Conservation (phyloP, 805 yeast species). For the Candida silvicultrix region DNA sequence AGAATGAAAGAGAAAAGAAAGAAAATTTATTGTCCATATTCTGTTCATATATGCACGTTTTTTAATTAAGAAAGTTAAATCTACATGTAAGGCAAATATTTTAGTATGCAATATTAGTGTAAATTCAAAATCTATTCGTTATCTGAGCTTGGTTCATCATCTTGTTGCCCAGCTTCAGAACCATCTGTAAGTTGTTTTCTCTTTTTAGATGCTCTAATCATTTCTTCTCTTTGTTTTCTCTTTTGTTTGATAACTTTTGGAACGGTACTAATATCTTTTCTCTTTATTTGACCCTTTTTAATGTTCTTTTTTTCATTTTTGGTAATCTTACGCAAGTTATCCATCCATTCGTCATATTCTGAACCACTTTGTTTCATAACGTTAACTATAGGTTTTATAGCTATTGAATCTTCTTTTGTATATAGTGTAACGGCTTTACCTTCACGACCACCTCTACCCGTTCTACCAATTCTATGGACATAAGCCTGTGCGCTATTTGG, state of each 20-base stretch:
- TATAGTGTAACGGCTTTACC: slow-evolving; percentile 91
- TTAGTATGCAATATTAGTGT: neutral
- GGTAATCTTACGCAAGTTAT: slow-evolving; percentile 55
- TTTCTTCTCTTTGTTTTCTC: slow-evolving; percentile 54
- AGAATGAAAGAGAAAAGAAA: no score
- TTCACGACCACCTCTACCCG: slow-evolving; percentile 87
- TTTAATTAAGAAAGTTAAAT: neutral
- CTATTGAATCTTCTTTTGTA: slow-evolving; percentile 79
- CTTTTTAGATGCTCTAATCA: slow-evolving; percentile 71
- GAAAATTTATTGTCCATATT: neutral
- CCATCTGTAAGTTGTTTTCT: slow-evolving; percentile 28
- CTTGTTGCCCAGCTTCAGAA: neutral
- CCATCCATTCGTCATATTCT: slow-evolving; percentile 76
- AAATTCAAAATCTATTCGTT: neutral
- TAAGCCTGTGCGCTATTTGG: slow-evolving; percentile 92
- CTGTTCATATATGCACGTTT: neutral
- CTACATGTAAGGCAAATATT: neutral
- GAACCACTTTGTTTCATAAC: slow-evolving; percentile 94
- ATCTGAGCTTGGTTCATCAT: neutral
- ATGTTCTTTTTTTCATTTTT: slow-evolving; percentile 56
- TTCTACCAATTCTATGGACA: slow-evolving; percentile 97
- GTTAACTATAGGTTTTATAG: slow-evolving; percentile 78
- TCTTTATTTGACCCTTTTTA: slow-evolving; percentile 50
- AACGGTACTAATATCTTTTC: slow-evolving; percentile 80
- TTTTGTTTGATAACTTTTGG: slow-evolving; percentile 62